Percentiles rank a stretch among this genome's conserved stretches.
Conservation (phyloP, 1,139 yeast species). For the Tardiomyces blankii region DNA sequence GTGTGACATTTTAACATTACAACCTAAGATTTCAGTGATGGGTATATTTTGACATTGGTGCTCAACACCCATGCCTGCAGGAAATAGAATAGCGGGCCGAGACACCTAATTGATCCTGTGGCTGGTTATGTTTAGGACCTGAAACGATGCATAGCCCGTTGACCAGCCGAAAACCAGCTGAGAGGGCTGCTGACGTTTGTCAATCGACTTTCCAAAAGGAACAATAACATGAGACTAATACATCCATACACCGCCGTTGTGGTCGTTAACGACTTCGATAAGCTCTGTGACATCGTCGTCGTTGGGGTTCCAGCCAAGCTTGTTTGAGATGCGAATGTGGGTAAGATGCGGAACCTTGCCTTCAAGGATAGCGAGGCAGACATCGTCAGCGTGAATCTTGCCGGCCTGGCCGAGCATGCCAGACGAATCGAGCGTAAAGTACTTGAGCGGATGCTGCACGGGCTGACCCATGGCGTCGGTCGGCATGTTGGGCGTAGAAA, state of each 20-base stretch:
- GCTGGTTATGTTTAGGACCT: too few relatives aligned
- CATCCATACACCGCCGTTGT: constrained; percentile 17
- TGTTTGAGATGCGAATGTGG: constrained; percentile 56
- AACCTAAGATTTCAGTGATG: too few relatives aligned
- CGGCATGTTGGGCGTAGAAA: constrained; percentile 22
- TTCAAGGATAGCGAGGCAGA: constrained; percentile 75
- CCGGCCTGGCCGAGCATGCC: constrained; percentile 82
- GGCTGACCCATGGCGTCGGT: constrained; percentile 12
- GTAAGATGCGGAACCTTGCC: constrained; percentile 59
- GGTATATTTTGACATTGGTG: too few relatives aligned
- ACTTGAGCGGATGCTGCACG: constrained; percentile 43
- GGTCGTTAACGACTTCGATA: constrained; percentile 30
- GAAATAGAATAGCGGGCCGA: too few relatives aligned
- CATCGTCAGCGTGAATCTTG: constrained; percentile 77
- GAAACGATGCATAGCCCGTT: too few relatives aligned
- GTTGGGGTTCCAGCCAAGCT: constrained; percentile 79
- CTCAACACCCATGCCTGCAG: too few relatives aligned
- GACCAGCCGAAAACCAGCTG: too few relatives aligned
- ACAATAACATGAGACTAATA: too few relatives aligned
- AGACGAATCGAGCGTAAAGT: constrained; percentile 66
- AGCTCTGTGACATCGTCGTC: constrained; percentile 58
- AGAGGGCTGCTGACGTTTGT: too few relatives aligned
- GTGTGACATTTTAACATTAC: too few relatives aligned
- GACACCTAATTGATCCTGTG: too few relatives aligned
- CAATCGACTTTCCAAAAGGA: too few relatives aligned